A percentile compares a stretch with the other conserved stretches of the same genome.
phyloP scores from a whole-genome alignment of 2,329 filamentous ascomycete species.

The Colletotrichum magnum region DNA sequence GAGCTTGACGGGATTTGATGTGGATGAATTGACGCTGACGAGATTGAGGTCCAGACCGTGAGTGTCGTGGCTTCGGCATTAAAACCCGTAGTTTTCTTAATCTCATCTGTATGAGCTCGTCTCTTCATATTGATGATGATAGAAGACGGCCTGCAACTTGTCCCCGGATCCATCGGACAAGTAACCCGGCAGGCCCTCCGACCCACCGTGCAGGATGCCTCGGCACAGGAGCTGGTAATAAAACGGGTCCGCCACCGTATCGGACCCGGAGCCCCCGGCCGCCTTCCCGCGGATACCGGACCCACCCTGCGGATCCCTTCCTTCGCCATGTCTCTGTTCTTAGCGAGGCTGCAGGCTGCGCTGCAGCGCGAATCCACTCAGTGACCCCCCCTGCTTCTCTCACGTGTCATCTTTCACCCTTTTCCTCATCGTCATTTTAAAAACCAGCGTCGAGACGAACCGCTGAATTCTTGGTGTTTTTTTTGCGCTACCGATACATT shows the following conservation, averaged over 20 bases:
- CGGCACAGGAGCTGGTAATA: not conserved
- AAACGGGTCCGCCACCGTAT: not conserved
- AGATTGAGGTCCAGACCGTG: too few relatives aligned
- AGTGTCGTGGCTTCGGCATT: too few relatives aligned
- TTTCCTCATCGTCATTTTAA: not conserved
- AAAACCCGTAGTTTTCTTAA: too few relatives aligned
- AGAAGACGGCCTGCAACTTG: too few relatives aligned
- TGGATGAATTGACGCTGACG: not conserved
- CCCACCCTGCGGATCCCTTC: not conserved
- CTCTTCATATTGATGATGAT: too few relatives aligned
- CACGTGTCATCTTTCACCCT: not conserved
- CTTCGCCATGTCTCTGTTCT: too few relatives aligned
- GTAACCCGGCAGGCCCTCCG: not conserved
- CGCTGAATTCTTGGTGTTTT: not conserved
- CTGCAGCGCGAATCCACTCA: not conserved
- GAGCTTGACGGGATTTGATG: not conserved
- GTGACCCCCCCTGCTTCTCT: not conserved
- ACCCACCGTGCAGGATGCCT: slow-evolving; percentile 5
- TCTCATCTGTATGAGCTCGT: too few relatives aligned
- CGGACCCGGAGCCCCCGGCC: slow-evolving; percentile 17
- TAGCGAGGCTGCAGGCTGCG: not conserved
- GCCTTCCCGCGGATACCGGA: slow-evolving; percentile 9
- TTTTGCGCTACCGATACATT: too few relatives aligned
- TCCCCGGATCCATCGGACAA: not conserved
- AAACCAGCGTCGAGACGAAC: slow-evolving; percentile 25